Evolutionary conservation across 768 basidiomycete genomes (phyloP), one percentile per base, ranked within the genome.

Genomic region (Pleurotus citrinopileatus): DNA sequence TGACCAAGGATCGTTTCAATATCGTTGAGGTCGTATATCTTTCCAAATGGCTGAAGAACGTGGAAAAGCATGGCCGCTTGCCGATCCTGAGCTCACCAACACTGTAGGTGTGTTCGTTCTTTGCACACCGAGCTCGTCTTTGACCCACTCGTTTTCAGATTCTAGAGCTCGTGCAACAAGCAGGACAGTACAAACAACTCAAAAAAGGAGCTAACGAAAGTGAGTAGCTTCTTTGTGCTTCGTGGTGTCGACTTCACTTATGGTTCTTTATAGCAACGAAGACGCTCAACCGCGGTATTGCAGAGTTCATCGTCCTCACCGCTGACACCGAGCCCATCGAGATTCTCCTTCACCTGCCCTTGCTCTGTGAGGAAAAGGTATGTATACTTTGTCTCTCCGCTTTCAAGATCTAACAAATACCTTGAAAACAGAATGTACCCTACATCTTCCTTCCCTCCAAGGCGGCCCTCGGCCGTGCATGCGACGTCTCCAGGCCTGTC

Each of bases 131-230:
- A n/a, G n/a, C n/a, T n/a, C n/a, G n/a, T 13, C 51, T 57, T 55
- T 37, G 2, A 43, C 29, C 17, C 8, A 44, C 23, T 59, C 12
- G 28, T 26, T 15, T 29, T 17, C 62, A 96, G 94, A 97, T 98
- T 65, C 81, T 99, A 52, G 96, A 98, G 65, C 79, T 98, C 54
- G 89, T 97, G 27, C 93, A 97, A 68, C 91, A 96, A 73, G 95
- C 96, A 37, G 78, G 83, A n/a, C 89, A 94, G 71, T 97, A 96
- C 78, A 98, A 98, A 75, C 95, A 98, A 71, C 75, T 98, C 44
- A 98, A 98, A 77, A 98, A 98, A 76, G 96, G 97, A 57, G 97
- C 97, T 38, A 99, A 99, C 72, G 97, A 99, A 83, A 91, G 92
- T 91, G 45, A 29, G 78, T 64, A 13, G 15, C n/a, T 43, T 27